These are phyloP conservation scores for Fragilaria radians DNA, from an alignment of 108 stramenopile genomes.

Conservation along the genomic window DNA sequence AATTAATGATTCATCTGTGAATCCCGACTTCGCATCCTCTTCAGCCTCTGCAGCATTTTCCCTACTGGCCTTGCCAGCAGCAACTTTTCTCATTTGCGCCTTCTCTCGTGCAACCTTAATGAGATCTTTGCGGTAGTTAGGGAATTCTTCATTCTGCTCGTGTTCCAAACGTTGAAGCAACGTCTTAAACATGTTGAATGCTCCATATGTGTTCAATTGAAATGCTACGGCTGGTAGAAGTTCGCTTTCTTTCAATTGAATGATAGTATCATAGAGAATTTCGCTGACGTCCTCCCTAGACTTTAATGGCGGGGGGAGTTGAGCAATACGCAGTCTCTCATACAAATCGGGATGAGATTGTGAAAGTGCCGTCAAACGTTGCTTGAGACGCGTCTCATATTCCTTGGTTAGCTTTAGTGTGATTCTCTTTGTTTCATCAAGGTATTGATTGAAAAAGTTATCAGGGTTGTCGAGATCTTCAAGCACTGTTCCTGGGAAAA, in stretches of 20 bases:
- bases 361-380: constrained; percentile 71
- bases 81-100: constrained; percentile 84
- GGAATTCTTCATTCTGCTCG: constrained; percentile 88
- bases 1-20: constrained; percentile 73
- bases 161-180: constrained; percentile 85
- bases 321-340: constrained; percentile 66
- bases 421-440: constrained; percentile 84
- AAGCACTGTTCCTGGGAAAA: constrained; percentile 76
- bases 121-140: constrained; percentile 88
- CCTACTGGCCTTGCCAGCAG: constrained; percentile 82
- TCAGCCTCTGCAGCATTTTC: constrained; percentile 88
- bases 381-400: constrained; percentile 92
- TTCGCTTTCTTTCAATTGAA: constrained; percentile 75
- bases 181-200: constrained; percentile 95
- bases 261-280: constrained; percentile 73
- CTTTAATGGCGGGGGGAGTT: constrained; percentile 70
- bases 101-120: constrained; percentile 82
- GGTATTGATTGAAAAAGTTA: constrained; percentile 79
- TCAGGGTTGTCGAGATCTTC: constrained; percentile 90
- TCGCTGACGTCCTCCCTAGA: constrained; percentile 81
- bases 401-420: constrained; percentile 94
- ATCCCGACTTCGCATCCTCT: constrained; percentile 89
- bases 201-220: constrained; percentile 96
- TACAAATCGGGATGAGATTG: constrained; percentile 76
- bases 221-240: constrained; percentile 96